Evolutionary conservation across 495 filamentous ascomycete genomes (phyloP).

Genomic region (Lophiostoma macrostomum): DNA sequence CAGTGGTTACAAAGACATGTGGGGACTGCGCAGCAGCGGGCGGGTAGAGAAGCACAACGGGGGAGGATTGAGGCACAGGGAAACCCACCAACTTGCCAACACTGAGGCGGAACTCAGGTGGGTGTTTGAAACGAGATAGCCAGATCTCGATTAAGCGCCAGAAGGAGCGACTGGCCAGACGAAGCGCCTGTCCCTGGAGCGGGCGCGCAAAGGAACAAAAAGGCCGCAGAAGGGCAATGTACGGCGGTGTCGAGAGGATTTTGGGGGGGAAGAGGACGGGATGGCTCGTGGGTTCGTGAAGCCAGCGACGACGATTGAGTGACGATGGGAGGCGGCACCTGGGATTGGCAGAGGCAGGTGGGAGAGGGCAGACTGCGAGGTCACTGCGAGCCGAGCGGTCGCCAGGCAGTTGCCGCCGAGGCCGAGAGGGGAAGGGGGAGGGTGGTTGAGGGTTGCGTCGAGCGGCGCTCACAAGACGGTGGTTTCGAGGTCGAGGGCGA

Average conservation of each 20-base stretch:
- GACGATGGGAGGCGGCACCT: no score
- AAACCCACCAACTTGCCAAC: slow-evolving; percentile 32
- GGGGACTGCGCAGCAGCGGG: background rate
- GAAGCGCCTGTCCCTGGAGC: slow-evolving; percentile 26
- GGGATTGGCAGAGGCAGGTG: no score
- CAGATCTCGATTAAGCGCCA: slow-evolving; percentile 36
- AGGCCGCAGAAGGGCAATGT: background rate
- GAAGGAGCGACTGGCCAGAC: slow-evolving; percentile 31
- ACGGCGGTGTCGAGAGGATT: background rate
- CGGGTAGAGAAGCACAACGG: slow-evolving; percentile 7
- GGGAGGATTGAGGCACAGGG: slow-evolving; percentile 26
- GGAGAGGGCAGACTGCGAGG: no score
- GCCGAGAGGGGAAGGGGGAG: no score
- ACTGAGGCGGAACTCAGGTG: slow-evolving; percentile 12
- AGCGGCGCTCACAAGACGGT: no score
- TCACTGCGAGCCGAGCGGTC: no score
- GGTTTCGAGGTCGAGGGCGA: no score
- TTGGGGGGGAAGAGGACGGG: background rate
- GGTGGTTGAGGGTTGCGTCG: no score
- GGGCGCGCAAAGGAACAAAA: slow-evolving; percentile 24
- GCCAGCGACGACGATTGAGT: no score
- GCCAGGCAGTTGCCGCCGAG: no score
- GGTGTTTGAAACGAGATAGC: slow-evolving; percentile 34
- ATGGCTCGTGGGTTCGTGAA: background rate
- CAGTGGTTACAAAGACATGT: slow-evolving; percentile 16